Evolutionary conservation across 169 alveolate genomes (phyloP).

Genomic region (Plasmodium fragile): DNA sequence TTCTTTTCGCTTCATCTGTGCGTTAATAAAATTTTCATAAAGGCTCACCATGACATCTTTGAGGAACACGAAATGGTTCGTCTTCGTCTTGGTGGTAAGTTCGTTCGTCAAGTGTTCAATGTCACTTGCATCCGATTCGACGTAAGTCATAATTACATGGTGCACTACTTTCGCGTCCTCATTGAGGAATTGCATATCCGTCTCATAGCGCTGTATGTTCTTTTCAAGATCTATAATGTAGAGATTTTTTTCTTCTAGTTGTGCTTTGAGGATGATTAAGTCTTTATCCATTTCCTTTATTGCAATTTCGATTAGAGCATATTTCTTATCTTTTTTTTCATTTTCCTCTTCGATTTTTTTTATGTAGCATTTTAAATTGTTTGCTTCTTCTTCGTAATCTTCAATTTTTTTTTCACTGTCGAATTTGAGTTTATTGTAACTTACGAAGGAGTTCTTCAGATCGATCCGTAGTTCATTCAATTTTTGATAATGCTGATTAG

Average conservation of each 20-base stretch:
- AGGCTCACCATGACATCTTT: constrained; percentile 31
- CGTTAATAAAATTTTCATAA: constrained; percentile 20
- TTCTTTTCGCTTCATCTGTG: constrained; percentile 8
- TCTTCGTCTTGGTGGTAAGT: constrained; percentile 20
- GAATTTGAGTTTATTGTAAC: constrained; percentile 55
- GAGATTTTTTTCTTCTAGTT: constrained; percentile 17
- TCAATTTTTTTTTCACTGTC: constrained; percentile 60
- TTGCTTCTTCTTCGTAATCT: constrained; percentile 69
- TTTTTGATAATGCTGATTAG: constrained; percentile 30
- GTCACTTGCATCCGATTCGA: constrained; percentile 14
- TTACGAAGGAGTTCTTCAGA: constrained; percentile 49
- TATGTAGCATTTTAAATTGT: constrained; percentile 51
- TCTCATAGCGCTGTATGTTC: constrained; percentile 2
- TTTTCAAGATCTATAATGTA: constrained; percentile 33
- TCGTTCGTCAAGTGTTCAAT: constrained; percentile 17
- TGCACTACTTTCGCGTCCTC: constrained; percentile 29
- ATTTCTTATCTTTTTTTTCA: constrained; percentile 61
- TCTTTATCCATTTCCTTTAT: constrained; percentile 75
- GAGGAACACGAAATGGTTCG: constrained; percentile 23
- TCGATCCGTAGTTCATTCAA: constrained; percentile 52
- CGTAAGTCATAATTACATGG: constrained; percentile 21
- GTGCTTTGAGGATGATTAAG: constrained; percentile 34
- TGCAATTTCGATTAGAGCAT: constrained; percentile 64
- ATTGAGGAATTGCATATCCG: constrained; percentile 9
- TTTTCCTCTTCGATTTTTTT: constrained; percentile 53